Conservation (phyloP, 768 basidiomycete genomes). For the Pisolithus microcarpus region DNA sequence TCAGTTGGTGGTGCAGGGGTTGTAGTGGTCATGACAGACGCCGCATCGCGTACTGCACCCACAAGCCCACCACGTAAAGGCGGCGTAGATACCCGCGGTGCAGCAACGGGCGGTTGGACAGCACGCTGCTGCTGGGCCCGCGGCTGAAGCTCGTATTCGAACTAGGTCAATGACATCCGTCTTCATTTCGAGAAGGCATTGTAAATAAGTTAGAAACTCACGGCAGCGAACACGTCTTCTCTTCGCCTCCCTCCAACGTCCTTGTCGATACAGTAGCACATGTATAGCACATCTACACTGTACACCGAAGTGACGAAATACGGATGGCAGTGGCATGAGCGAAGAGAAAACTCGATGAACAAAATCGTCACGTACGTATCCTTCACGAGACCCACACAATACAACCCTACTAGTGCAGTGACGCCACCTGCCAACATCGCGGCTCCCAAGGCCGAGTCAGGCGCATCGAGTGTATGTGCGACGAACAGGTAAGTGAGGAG, state of each 20-base stretch:
- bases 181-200: constrained; percentile 3
- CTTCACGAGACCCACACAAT: constrained; percentile 74
- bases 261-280: constrained; percentile 62
- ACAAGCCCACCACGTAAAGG: not conserved
- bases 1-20: not conserved
- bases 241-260: constrained; percentile 44
- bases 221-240: constrained; percentile 49
- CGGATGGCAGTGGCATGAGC: not conserved
- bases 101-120: not conserved
- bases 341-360: not conserved
- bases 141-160: constrained; percentile 33
- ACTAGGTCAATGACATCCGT: constrained; percentile 16
- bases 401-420: constrained; percentile 74
- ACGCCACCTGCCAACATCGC: constrained; percentile 72
- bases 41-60: not conserved
- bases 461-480: constrained; percentile 68
- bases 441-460: constrained; percentile 66
- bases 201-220: constrained; percentile 24
- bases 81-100: not conserved
- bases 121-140: constrained; percentile 1
- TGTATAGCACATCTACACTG: constrained; percentile 58
- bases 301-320: not conserved
- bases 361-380: constrained; percentile 48
- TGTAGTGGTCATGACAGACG: too few relatives aligned
- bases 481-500: constrained; percentile 82